A percentile compares a stretch with the other conserved stretches of the same genome.
These are phyloP conservation scores for Strombidium stylifer DNA, from an alignment of 73 alveolate species.

Conservation along the genomic window DNA sequence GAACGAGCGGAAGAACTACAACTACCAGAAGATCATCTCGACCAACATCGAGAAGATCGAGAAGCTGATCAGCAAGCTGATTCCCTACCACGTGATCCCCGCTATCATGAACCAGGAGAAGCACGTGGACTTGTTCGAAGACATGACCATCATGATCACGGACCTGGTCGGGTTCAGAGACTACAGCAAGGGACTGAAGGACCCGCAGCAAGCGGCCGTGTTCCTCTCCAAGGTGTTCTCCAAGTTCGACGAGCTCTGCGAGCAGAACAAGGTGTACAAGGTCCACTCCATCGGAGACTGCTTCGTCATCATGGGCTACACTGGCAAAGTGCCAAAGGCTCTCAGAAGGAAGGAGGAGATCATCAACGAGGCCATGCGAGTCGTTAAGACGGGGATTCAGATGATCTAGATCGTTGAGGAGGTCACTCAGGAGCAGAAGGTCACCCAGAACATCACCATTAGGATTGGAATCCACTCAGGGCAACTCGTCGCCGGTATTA, in stretches of 20 bases:
- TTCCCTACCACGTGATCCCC: constrained; percentile 57
- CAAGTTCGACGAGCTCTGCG: constrained; percentile 93
- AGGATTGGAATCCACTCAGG: constrained; percentile 96
- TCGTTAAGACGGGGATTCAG: constrained; percentile 90
- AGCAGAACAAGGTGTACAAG: constrained; percentile 85
- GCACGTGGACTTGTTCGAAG: constrained; percentile 81
- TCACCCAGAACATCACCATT: constrained; percentile 76
- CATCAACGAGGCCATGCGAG: constrained; percentile 90
- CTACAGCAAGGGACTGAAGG: constrained; percentile 49
- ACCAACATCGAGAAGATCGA: constrained; percentile 43
- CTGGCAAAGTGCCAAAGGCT: constrained; percentile 82
- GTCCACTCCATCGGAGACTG: constrained; percentile 98
- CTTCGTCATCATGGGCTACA: constrained; percentile 95
- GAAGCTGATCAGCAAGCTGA: constrained; percentile 35
- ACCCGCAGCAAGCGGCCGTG: constrained; percentile 92
- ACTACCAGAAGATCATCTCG: neutral
- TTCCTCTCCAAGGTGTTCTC: constrained; percentile 89
- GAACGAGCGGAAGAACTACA: constrained; percentile 3
- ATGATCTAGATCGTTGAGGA: constrained; percentile 92
- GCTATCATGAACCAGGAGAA: constrained; percentile 53
- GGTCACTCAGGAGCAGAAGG: constrained; percentile 77
- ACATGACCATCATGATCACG: constrained; percentile 91
- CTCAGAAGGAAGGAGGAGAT: constrained; percentile 71
- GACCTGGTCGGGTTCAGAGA: constrained; percentile 90
- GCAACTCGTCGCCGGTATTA: constrained; percentile 79